phyloP scores from a whole-genome alignment of 2,329 filamentous ascomycete species.

The Aspergillus brasiliensis region DNA sequence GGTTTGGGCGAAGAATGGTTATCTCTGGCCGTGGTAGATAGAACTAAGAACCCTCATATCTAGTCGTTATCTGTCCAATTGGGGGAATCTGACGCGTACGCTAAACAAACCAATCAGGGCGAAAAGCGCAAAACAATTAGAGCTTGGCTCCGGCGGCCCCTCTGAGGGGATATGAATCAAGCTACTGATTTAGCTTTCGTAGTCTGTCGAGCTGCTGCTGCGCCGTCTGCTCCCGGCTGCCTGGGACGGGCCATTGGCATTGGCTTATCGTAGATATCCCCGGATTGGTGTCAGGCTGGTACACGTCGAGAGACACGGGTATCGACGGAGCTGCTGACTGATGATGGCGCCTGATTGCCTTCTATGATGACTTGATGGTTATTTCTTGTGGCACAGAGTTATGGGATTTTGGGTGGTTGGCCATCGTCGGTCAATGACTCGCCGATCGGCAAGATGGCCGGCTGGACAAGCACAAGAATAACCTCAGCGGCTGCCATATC shows the following conservation, averaged over 20 bases:
- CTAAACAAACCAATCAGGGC: not conserved
- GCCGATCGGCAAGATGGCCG: too few species aligned
- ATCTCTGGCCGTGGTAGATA: not conserved
- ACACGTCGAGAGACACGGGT: not conserved
- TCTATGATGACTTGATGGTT: too few species aligned
- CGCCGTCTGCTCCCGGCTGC: not conserved
- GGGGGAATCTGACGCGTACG: not conserved
- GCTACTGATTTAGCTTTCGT: not conserved
- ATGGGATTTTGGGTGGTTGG: too few species aligned
- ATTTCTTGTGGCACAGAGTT: too few species aligned
- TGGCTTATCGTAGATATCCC: not conserved
- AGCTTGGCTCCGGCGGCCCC: not conserved
- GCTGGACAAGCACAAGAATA: too few species aligned
- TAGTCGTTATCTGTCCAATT: not conserved
- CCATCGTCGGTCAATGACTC: too few species aligned
- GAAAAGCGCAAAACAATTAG: not conserved
- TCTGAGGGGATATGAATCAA: not conserved
- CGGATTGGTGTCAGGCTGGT: not conserved
- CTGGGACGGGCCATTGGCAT: not conserved
- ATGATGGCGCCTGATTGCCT: not conserved
- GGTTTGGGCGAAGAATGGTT: not conserved
- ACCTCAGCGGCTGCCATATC: too few species aligned
- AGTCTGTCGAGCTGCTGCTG: not conserved
- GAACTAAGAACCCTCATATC: too few species aligned
- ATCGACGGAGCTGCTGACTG: not conserved